Conservation (phyloP, 1,284 basidiomycete genomes). For the Rhodotorula mucilaginosa region DNA sequence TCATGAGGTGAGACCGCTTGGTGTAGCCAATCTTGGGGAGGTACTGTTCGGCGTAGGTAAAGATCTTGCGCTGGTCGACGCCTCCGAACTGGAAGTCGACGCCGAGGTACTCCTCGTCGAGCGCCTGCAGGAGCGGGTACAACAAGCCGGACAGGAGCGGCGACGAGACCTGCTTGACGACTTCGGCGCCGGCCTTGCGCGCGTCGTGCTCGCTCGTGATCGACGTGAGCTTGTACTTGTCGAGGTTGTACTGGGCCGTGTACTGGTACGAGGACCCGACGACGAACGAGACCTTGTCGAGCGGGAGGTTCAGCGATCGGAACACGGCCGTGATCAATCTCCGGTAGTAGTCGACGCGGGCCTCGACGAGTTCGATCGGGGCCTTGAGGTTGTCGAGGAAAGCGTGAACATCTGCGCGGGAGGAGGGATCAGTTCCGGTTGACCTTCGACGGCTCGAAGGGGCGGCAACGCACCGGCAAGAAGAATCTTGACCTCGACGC, state of each 20-base stretch:
- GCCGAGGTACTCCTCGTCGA: constrained; percentile 95
- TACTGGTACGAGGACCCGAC: constrained; percentile 91
- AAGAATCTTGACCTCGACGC: constrained; percentile 82
- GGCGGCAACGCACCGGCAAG: constrained; percentile 67
- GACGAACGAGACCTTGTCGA: constrained; percentile 77
- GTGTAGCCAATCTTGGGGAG: constrained; percentile 88
- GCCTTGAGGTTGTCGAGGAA: constrained; percentile 99
- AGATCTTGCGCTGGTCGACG: constrained; percentile 98
- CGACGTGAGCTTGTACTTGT: constrained; percentile 87
- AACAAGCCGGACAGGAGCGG: constrained; percentile 86
- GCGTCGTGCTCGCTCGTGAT: constrained; percentile 93
- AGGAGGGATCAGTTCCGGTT: neutral
- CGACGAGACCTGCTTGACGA: constrained; percentile 95
- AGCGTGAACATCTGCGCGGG: constrained; percentile 77
- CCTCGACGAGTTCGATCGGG: constrained; percentile 84
- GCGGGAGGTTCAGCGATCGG: constrained; percentile 84
- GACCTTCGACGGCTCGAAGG: too few species aligned
- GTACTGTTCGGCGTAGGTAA: constrained; percentile 94
- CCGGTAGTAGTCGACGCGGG: constrained; percentile 90
- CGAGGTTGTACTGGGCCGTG: constrained; percentile 85
- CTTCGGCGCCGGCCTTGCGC: constrained; percentile 98
- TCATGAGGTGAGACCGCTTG: constrained; percentile 98
- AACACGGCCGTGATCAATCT: constrained; percentile 79
- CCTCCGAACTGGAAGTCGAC: constrained; percentile 99
- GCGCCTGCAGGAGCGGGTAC: constrained; percentile 93